Percentiles rank a stretch among this genome's conserved stretches.
These are phyloP conservation scores for Spathaspora arborariae DNA, from an alignment of 805 yeast genomes.

Conservation along the genomic window DNA sequence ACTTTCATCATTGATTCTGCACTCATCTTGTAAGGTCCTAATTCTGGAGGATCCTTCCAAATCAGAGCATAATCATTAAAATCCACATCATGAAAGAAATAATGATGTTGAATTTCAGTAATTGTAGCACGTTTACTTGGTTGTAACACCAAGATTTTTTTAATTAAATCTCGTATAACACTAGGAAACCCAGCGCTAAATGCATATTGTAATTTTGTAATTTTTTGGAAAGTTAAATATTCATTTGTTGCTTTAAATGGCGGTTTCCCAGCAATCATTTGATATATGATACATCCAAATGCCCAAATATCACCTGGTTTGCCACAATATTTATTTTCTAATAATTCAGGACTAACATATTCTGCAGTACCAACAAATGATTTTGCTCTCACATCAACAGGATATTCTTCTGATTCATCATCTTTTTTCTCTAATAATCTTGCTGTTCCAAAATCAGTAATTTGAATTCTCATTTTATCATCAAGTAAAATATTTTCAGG, in stretches of 20 bases:
- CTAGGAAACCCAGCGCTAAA: slow-evolving; percentile 62
- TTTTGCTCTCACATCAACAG: slow-evolving; percentile 64
- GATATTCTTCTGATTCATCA: slow-evolving; percentile 49
- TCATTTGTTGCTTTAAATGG: slow-evolving; percentile 85
- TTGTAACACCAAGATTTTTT: slow-evolving; percentile 62
- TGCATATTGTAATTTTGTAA: slow-evolving; percentile 75
- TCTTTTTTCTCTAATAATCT: slow-evolving; percentile 56
- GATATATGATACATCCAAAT: slow-evolving; percentile 55
- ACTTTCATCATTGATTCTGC: slow-evolving; percentile 79
- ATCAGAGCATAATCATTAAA: slow-evolving; percentile 64
- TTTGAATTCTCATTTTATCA: slow-evolving; percentile 54
- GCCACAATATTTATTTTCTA: slow-evolving; percentile 67
- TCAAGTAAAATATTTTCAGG: slow-evolving; percentile 78
- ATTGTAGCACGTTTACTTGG: slow-evolving; percentile 65
- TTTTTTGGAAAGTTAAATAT: slow-evolving; percentile 76
- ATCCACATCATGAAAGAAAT: slow-evolving; percentile 64
- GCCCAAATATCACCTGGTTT: slow-evolving; percentile 63
- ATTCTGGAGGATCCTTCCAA: slow-evolving; percentile 69
- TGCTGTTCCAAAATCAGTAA: slow-evolving; percentile 87
- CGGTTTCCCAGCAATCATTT: slow-evolving; percentile 64
- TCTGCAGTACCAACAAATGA: slow-evolving; percentile 88
- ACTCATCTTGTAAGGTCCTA: slow-evolving; percentile 67
- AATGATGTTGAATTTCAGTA: slow-evolving; percentile 56
- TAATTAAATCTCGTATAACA: slow-evolving; percentile 60
- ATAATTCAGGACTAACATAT: slow-evolving; percentile 76